These are phyloP conservation scores for Populus alba DNA, from an alignment of 345 rosid genomes.

Conservation along the genomic window DNA sequence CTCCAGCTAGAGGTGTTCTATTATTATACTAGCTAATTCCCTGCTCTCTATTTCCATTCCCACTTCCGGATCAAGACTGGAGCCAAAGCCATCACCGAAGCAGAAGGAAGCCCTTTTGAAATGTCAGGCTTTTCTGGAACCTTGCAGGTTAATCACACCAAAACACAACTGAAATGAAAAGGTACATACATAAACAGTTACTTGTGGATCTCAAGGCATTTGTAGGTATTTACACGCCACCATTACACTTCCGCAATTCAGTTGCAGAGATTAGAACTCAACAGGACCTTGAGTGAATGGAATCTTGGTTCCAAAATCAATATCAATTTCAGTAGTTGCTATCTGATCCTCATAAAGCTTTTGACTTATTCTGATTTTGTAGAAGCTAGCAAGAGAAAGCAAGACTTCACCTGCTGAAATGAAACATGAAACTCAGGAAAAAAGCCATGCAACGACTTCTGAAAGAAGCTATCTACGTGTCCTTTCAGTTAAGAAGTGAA, in stretches of 20 bases:
- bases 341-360: background rate
- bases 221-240: slow-evolving; percentile 30
- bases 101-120: slow-evolving; percentile 14
- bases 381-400: slow-evolving; percentile 4
- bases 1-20: background rate
- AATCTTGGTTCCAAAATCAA: background rate
- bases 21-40: background rate
- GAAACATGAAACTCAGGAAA: slow-evolving; percentile 8
- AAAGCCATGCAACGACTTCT: background rate
- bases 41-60: slow-evolving; percentile 4
- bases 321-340: slow-evolving; percentile 7
- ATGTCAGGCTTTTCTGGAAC: slow-evolving; percentile 11
- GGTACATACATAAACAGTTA: slow-evolving; percentile 1
- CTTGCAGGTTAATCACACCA: slow-evolving; percentile 17
- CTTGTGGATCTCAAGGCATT: slow-evolving; percentile 20
- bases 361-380: slow-evolving; percentile 2
- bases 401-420: slow-evolving; percentile 14
- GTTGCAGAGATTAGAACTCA: background rate
- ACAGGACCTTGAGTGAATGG: background rate
- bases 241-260: slow-evolving; percentile 3
- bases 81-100: slow-evolving; percentile 10
- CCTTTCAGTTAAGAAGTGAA: background rate
- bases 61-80: slow-evolving; percentile 10
- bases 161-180: slow-evolving; percentile 19
- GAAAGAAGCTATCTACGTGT: background rate